phyloP scores from a whole-genome alignment of 1,284 basidiomycete genomes.

The Porphyrellus sp. region DNA sequence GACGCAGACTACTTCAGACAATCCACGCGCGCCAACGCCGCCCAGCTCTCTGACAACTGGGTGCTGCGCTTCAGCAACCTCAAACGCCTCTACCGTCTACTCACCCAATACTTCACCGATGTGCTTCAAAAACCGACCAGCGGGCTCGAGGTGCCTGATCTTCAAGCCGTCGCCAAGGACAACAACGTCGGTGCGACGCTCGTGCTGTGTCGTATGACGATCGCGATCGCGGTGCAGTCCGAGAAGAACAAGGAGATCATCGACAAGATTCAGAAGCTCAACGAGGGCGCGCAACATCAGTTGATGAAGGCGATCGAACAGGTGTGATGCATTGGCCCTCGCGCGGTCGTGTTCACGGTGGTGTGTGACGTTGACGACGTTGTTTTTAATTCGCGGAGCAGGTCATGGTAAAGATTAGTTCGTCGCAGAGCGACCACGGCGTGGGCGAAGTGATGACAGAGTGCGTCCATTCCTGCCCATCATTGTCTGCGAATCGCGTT shows the following conservation, averaged over 20 bases:
- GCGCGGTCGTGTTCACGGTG: neutral
- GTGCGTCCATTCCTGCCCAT: constrained; percentile 41
- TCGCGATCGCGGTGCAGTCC: constrained; percentile 91
- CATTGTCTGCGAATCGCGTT: constrained; percentile 10
- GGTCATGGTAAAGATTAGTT: constrained; percentile 71
- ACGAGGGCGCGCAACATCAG: constrained; percentile 76
- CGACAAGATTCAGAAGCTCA: constrained; percentile 77
- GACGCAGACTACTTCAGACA: constrained; percentile 78
- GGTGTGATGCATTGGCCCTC: constrained; percentile 45
- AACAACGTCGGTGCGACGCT: constrained; percentile 63
- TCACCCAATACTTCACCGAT: constrained; percentile 84
- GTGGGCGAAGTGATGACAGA: constrained; percentile 67
- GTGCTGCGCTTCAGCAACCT: constrained; percentile 81
- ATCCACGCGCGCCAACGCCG: constrained; percentile 49
- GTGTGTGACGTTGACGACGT: neutral
- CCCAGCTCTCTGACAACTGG: constrained; percentile 80
- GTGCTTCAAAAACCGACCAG: constrained; percentile 72
- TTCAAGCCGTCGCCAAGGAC: constrained; percentile 80
- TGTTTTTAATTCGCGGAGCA: constrained; percentile 27
- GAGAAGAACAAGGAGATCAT: constrained; percentile 82
- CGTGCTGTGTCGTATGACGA: constrained; percentile 78
- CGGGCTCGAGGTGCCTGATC: constrained; percentile 73
- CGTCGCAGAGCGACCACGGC: constrained; percentile 42
- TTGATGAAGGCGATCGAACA: constrained; percentile 87
- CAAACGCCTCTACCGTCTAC: constrained; percentile 81